These are phyloP conservation scores for Solanum commersonii DNA, from an alignment of 257 asterid species.

Conservation along the genomic window DNA sequence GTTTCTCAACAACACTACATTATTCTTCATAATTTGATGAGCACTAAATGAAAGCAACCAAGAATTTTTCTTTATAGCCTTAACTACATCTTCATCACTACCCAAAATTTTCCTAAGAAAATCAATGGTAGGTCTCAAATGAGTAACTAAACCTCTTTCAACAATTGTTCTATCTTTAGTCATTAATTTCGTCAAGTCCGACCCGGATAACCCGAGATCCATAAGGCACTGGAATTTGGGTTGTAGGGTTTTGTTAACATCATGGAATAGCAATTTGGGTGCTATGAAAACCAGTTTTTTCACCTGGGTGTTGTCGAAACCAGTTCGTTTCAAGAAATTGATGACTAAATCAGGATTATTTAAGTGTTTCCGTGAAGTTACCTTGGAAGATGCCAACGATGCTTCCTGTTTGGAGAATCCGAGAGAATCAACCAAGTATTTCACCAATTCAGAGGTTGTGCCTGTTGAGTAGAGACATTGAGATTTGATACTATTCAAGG, in stretches of 20 bases:
- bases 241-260: slow-evolving; percentile 1
- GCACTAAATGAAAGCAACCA: not conserved
- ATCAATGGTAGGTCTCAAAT: not conserved
- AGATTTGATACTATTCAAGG: not conserved
- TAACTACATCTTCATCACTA: not conserved
- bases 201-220: not conserved
- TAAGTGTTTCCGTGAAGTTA: not conserved
- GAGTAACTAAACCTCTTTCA: not conserved
- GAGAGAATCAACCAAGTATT: slow-evolving; percentile 2
- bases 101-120: not conserved
- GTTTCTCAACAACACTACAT: not conserved
- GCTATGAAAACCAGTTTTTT: not conserved
- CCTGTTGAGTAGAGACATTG: not conserved
- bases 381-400: not conserved
- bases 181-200: not conserved
- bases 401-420: slow-evolving; percentile 10
- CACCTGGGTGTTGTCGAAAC: not conserved
- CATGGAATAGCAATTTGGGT: not conserved
- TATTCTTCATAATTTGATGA: not conserved
- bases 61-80: not conserved
- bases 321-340: not conserved
- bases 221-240: not conserved
- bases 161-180: not conserved
- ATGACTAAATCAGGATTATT: not conserved
- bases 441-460: not conserved